These are phyloP conservation scores for Stentor roeselii DNA, from an alignment of 73 alveolate genomes.

Conservation along the genomic window DNA sequence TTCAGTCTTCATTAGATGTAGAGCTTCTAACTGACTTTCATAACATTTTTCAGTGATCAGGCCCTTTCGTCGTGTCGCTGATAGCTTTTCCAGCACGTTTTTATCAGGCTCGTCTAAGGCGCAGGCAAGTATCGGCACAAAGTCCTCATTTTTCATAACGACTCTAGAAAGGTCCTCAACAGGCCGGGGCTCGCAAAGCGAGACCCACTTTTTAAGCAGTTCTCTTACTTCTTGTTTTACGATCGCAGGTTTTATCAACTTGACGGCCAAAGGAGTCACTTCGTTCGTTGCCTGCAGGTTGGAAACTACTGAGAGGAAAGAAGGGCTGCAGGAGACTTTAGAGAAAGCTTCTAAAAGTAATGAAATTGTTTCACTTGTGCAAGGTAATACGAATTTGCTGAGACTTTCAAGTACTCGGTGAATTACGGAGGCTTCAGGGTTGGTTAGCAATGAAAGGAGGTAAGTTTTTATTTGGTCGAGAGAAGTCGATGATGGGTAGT, in stretches of 20 bases:
- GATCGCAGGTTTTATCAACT: background rate
- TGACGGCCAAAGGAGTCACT: background rate
- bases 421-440: background rate
- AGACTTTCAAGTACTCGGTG: slow-evolving; percentile 4
- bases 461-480: background rate
- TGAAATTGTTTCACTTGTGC: background rate
- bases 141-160: background rate
- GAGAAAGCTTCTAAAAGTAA: background rate
- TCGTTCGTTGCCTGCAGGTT: background rate
- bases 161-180: background rate
- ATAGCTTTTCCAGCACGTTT: background rate
- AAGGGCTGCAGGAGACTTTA: background rate
- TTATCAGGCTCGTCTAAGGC: background rate
- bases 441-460: background rate
- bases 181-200: background rate
- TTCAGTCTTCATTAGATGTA: background rate
- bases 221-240: slow-evolving; percentile 3
- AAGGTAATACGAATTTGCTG: too few relatives aligned
- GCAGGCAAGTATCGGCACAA: background rate
- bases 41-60: background rate
- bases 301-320: background rate
- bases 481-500: background rate
- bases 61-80: background rate
- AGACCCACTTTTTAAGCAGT: background rate
- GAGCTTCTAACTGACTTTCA: slow-evolving; percentile 11